Percentiles rank a stretch among this genome's conserved stretches.
Conservation (phyloP, 768 basidiomycete genomes). For the Phaeotremella fagi region DNA sequence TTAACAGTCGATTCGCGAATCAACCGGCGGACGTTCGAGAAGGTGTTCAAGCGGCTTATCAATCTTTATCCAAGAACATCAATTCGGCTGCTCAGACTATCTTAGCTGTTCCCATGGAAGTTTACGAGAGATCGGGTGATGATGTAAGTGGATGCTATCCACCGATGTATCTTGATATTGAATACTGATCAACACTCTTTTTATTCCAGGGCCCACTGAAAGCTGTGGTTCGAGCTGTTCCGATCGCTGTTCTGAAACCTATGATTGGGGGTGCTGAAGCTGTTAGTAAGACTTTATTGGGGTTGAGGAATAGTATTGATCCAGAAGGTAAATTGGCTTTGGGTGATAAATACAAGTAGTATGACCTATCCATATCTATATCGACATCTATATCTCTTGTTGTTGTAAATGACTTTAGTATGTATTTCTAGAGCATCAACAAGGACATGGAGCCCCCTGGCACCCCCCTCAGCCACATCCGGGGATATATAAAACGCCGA, state of each 20-base stretch:
- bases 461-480: too few relatives aligned
- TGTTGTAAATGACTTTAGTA: not conserved
- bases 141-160: conserved; percentile 69
- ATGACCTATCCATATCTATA: not conserved
- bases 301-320: conserved; percentile 87
- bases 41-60: conserved; percentile 87
- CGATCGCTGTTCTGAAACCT: conserved; percentile 92
- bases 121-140: conserved; percentile 87
- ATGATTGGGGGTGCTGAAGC: conserved; percentile 99
- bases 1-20: conserved; percentile 74
- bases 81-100: conserved; percentile 96
- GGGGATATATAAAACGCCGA: too few relatives aligned
- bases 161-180: too few relatives aligned
- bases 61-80: conserved; percentile 76
- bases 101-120: conserved; percentile 97
- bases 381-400: not conserved
- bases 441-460: too few relatives aligned
- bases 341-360: conserved; percentile 83
- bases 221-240: conserved; percentile 92
- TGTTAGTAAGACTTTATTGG: conserved; percentile 88
- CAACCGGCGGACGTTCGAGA: conserved; percentile 80
- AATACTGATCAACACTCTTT: too few relatives aligned
- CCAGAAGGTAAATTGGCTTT: conserved; percentile 75
- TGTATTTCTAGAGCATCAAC: conserved; percentile 1
- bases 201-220: conserved; percentile 72